These are phyloP conservation scores for Medicago arabica DNA, from an alignment of 306 rosid genomes.

Conservation along the genomic window DNA sequence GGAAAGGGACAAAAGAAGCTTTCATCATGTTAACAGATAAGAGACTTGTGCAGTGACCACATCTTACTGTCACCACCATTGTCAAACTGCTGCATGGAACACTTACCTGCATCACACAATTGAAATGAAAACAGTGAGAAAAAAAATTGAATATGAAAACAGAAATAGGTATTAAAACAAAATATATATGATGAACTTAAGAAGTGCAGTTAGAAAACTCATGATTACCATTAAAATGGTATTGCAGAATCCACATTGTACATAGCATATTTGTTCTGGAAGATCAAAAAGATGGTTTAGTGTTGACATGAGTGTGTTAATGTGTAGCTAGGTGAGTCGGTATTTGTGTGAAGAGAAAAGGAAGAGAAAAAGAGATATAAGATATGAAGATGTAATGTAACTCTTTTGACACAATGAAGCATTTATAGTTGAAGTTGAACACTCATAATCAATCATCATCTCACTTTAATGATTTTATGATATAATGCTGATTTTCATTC, in stretches of 20 bases:
- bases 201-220: neutral
- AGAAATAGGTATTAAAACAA: neutral
- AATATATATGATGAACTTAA: neutral
- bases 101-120: slow-evolving; percentile 66
- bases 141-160: neutral
- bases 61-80: slow-evolving; percentile 87
- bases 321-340: neutral
- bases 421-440: slow-evolving; percentile 57
- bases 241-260: slow-evolving; percentile 88
- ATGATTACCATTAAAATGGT: slow-evolving; percentile 72
- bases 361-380: slow-evolving; percentile 28
- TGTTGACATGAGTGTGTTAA: slow-evolving; percentile 57
- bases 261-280: slow-evolving; percentile 84
- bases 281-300: slow-evolving; percentile 75
- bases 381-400: slow-evolving; percentile 37
- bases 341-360: slow-evolving; percentile 2
- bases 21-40: slow-evolving; percentile 87
- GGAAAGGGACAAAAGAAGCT: slow-evolving; percentile 84
- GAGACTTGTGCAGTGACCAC: slow-evolving; percentile 89
- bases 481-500: slow-evolving; percentile 43
- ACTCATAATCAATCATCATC: slow-evolving; percentile 50
- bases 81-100: slow-evolving; percentile 93
- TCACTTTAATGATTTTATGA: slow-evolving; percentile 41
- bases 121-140: neutral
- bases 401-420: slow-evolving; percentile 41